phyloP scores from a whole-genome alignment of 1,139 yeast species.

The Candida sojae region DNA sequence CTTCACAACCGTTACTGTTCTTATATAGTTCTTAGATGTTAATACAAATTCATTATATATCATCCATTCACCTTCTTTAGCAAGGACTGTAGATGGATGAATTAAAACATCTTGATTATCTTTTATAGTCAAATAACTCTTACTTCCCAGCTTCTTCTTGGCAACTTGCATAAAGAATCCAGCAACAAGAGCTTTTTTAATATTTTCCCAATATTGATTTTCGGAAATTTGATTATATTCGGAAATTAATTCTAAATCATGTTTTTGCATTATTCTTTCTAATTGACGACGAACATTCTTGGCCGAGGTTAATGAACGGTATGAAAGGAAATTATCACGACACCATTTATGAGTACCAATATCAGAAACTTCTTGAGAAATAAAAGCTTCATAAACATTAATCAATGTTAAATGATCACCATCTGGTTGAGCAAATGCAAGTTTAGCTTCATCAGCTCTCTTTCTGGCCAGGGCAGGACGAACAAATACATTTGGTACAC shows the following conservation, averaged over 20 bases:
- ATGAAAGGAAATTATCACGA: constrained; percentile 82
- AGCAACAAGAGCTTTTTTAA: constrained; percentile 83
- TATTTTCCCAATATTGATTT: constrained; percentile 73
- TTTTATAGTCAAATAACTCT: constrained; percentile 82
- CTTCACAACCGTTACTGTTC: constrained; percentile 89
- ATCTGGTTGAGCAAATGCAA: constrained; percentile 86
- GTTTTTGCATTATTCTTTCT: constrained; percentile 76
- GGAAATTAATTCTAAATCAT: constrained; percentile 71
- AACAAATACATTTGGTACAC: constrained; percentile 92
- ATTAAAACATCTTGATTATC: constrained; percentile 94
- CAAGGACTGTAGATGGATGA: constrained; percentile 90
- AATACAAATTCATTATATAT: constrained; percentile 93
- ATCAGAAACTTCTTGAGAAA: constrained; percentile 65
- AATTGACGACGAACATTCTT: constrained; percentile 85
- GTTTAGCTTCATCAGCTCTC: constrained; percentile 90
- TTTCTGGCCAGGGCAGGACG: constrained; percentile 89
- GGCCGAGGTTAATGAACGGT: constrained; percentile 81
- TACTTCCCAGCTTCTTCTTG: constrained; percentile 71
- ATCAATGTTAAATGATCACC: constrained; percentile 93
- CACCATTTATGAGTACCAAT: constrained; percentile 80
- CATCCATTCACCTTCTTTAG: constrained; percentile 88
- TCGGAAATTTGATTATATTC: constrained; percentile 68
- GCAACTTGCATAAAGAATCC: constrained; percentile 99
- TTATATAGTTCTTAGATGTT: constrained; percentile 88
- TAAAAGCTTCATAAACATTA: constrained; percentile 85